Base-by-base conservation (phyloP, 2,329 filamentous ascomycete genomes). In the Fusarium nelsonii region DNA sequence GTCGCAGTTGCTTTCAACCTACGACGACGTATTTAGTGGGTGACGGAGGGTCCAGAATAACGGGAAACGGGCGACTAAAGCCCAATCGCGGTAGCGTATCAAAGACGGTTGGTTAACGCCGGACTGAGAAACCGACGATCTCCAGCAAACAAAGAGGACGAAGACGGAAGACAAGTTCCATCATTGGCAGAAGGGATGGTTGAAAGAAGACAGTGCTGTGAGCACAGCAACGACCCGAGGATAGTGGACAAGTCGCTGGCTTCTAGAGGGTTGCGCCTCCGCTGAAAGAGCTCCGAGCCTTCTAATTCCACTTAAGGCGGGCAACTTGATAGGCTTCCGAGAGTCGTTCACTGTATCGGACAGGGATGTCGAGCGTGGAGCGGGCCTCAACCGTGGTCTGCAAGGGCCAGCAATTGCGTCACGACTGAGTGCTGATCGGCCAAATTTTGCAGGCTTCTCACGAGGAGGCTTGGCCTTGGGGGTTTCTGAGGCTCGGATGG, bases 361-460 rank as follows among this genome's bases (percentile, higher is more conserved):
- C 51, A 63, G 36, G 63, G 63, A 40, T 68, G n/a, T 44, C 12
- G 37, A 50, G 40, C 52, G 40, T 28, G 26, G 26, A 60, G 68
- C 58, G 50, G 69, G 65, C 65, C 67, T 69, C 50, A 66, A 63
- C 60, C 49, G 54, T 70, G 58, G 57, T 46, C 71, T 73, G 68
- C 63, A 74, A 70, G 71, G 71, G 68, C 67, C 69, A 69, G 58
- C 57, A 68, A 77, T 77, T 75, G 76, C 75, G 76, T 77, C 75
- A 77, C 75, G 69, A 62, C 62, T 63, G 72, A 56, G 58, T 60
- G 74, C 62, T 74, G 75, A 77, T 77, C 75, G 57, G 54, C 56
- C 69, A 73, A 69, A 64, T 67, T 67, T 69, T 68, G 56, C 59
- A 68, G 52, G 68, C 69, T 75, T 72, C 70, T 65, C 67, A 70